Base-by-base conservation (phyloP, 2,329 filamentous ascomycete genomes). In the Paecilomyces variotii region DNA sequence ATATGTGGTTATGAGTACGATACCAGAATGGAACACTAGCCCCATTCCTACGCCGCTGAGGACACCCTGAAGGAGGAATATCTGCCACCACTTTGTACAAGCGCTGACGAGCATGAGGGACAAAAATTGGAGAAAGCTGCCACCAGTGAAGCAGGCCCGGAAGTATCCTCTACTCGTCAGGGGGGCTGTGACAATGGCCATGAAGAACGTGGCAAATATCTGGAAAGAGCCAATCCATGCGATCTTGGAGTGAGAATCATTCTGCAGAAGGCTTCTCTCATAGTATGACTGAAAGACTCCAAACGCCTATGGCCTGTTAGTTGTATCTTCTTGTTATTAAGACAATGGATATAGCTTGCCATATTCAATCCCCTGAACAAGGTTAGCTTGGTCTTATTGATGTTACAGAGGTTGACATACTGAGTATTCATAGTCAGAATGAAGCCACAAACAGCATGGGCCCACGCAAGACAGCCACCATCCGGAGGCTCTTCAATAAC, bases 221-320 rank as follows among this genome's bases (percentile, higher is more conserved):
- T 78, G 74, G n/a, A 75, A 63, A 14, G 67, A 68, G 9, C 76
- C 74, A 28, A 78, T 69, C 75, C 72, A 77, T 32, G 74, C 72
- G 28, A 78, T 72, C 19, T 67, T 63, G 2, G 69, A 70, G 2
- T 70, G 68, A 1, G 70, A 61, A 1, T 62, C 57, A 1, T 63
- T 35, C 6, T 49, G 53, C 14, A 67, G 55, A 19, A 76, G 62
- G 1, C 61, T 39, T 50, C 67, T 67, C 6, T 68, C 64, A 59
- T 78, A 78, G 63, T 76, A 77, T 25, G 71, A 64, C 67, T 78
- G 74, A 64, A 76, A 78, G 52, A 76, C 66, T 25, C 76, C 75
- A 58, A 74, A 77, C 9, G 70, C 70, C 61, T 60, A 49, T 26
- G 14, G 14, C 10, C 1, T 1, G 50, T 49, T 14, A 55, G 55